Conservation (phyloP, 768 basidiomycete genomes). For the Leccinellum rugosiceps region DNA sequence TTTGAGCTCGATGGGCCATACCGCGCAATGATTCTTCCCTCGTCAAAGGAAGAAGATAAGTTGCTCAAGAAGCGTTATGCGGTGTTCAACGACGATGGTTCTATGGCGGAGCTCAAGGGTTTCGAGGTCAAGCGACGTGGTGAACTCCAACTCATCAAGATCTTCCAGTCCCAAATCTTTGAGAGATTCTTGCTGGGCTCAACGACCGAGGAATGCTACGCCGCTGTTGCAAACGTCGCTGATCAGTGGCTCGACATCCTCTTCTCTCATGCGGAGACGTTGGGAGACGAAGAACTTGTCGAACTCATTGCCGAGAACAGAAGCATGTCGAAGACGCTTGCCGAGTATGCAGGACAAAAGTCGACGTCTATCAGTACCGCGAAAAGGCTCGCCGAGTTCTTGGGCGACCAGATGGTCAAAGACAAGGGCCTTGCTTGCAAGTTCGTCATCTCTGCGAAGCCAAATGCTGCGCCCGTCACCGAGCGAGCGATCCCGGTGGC, state of each 20-base stretch:
- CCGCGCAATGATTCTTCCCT: slow-evolving; percentile 97
- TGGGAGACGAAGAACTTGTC: slow-evolving; percentile 89
- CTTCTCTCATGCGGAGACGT: slow-evolving; percentile 77
- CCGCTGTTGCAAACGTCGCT: slow-evolving; percentile 88
- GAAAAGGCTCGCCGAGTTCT: slow-evolving; percentile 89
- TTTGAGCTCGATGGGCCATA: slow-evolving; percentile 99
- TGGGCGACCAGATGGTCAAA: slow-evolving; percentile 98
- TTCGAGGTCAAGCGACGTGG: slow-evolving; percentile 99
- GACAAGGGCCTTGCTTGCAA: slow-evolving; percentile 99
- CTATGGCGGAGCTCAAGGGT: slow-evolving; percentile 96
- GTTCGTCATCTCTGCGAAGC: slow-evolving; percentile 96
- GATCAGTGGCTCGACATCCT: slow-evolving; percentile 98
- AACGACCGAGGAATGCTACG: slow-evolving; percentile 94
- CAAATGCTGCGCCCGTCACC: slow-evolving; percentile 90
- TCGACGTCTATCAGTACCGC: slow-evolving; percentile 98
- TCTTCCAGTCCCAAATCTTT: slow-evolving; percentile 98
- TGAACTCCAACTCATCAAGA: slow-evolving; percentile 97
- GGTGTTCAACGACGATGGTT: slow-evolving; percentile 97
- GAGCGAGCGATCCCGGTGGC: slow-evolving; percentile 96
- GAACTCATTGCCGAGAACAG: slow-evolving; percentile 98
- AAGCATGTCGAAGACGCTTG: slow-evolving; percentile 95
- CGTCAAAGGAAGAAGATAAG: slow-evolving; percentile 99
- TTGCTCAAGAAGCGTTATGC: slow-evolving; percentile 98
- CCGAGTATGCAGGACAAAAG: slow-evolving; percentile 95
- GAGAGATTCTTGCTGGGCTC: slow-evolving; percentile 93